These are phyloP conservation scores for Fragaria vesca DNA, from an alignment of 306 rosid species.

Conservation along the genomic window DNA sequence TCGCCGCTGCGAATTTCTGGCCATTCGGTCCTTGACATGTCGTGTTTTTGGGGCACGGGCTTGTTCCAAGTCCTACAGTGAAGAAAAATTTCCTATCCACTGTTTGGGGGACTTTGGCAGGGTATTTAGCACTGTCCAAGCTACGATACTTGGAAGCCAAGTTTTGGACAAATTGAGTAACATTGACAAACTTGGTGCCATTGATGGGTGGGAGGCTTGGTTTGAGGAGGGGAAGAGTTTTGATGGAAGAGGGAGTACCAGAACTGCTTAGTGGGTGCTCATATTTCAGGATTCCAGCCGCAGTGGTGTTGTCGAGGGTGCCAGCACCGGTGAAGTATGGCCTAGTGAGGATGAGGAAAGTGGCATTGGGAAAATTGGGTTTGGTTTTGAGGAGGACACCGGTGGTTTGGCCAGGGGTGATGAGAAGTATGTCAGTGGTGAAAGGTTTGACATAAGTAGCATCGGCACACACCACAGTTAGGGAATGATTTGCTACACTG, in stretches of 20 bases:
- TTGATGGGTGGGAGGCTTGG: slow-evolving; percentile 69
- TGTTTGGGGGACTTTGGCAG: slow-evolving; percentile 61
- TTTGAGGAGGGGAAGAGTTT: slow-evolving; percentile 33
- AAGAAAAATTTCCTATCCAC: slow-evolving; percentile 60
- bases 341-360: slow-evolving; percentile 57
- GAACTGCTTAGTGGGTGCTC: slow-evolving; percentile 21
- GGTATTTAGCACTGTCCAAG: slow-evolving; percentile 51
- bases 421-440: slow-evolving; percentile 39
- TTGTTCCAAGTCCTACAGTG: slow-evolving; percentile 70
- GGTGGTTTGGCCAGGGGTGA: slow-evolving; percentile 79
- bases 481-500: slow-evolving; percentile 64
- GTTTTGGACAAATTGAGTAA: slow-evolving; percentile 56
- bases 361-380: slow-evolving; percentile 51
- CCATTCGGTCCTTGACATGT: slow-evolving; percentile 87
- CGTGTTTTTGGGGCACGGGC: slow-evolving; percentile 62
- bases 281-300: slow-evolving; percentile 61
- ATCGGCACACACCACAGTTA: slow-evolving; percentile 73
- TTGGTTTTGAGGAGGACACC: slow-evolving; percentile 60
- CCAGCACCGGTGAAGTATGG: slow-evolving; percentile 66
- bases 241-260: not conserved
- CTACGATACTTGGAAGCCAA: slow-evolving; percentile 46
- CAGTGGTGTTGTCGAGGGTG: slow-evolving; percentile 68
- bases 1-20: slow-evolving; percentile 59
- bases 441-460: slow-evolving; percentile 74
- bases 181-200: slow-evolving; percentile 61